These are phyloP conservation scores for Ligustrum vulgare DNA, from an alignment of 257 asterid species.

Conservation along the genomic window DNA sequence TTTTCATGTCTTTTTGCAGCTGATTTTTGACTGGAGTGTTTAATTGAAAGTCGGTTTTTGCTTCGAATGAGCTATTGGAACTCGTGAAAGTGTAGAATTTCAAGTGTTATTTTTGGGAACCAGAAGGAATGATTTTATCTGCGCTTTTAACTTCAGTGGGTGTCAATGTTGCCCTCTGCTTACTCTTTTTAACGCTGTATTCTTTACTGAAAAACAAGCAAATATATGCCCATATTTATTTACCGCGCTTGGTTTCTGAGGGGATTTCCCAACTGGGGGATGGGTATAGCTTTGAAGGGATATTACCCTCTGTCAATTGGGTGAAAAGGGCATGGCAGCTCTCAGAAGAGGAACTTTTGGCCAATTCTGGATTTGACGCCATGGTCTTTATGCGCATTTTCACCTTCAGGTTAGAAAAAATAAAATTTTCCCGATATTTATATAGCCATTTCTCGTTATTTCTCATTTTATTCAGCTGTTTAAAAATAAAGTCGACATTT, in stretches of 20 bases:
- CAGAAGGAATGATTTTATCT: constrained; percentile 77
- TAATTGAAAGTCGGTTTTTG: constrained; percentile 1
- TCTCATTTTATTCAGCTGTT: neutral
- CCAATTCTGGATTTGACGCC: constrained; percentile 80
- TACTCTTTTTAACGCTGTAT: constrained; percentile 53
- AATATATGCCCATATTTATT: constrained; percentile 58
- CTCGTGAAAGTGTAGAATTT: neutral
- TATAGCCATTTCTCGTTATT: neutral
- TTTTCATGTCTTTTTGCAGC: constrained; percentile 18
- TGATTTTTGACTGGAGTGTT: constrained; percentile 15
- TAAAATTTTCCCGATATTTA: too few species aligned
- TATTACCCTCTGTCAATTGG: constrained; percentile 71
- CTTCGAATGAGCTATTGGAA: constrained; percentile 17
- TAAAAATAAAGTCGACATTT: neutral
- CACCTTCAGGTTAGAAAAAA: constrained; percentile 71
- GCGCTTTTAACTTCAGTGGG: constrained; percentile 92
- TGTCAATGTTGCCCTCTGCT: constrained; percentile 69
- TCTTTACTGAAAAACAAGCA: constrained; percentile 73
- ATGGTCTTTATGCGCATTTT: constrained; percentile 92
- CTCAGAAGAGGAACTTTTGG: constrained; percentile 78
- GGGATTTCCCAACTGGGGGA: constrained; percentile 45
- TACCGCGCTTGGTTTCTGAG: constrained; percentile 80
- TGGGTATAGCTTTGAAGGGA: constrained; percentile 37
- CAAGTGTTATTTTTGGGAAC: constrained; percentile 18
- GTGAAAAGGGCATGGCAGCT: constrained; percentile 77